Conservation (phyloP, 2,329 filamentous ascomycete species). For the Aspergillus brunneoviolaceus region DNA sequence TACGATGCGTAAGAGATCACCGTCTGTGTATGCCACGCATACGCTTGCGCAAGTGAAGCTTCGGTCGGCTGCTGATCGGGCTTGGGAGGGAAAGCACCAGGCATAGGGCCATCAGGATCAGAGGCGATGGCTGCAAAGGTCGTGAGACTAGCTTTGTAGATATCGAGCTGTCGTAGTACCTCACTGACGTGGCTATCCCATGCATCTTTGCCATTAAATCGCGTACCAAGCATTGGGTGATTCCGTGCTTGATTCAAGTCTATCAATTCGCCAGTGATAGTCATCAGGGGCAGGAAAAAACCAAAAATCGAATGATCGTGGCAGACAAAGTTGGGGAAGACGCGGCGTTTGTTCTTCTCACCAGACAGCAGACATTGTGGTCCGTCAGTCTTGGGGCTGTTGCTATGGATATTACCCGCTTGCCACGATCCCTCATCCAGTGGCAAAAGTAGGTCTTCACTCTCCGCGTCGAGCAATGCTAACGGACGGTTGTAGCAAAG, state of each 20-base stretch:
- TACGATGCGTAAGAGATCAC: slow-evolving; percentile 87
- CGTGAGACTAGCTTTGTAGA: slow-evolving; percentile 74
- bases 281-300: slow-evolving; percentile 92
- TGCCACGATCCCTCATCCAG: slow-evolving; percentile 87
- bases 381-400: slow-evolving; percentile 43
- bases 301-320: slow-evolving; percentile 86
- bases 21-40: slow-evolving; percentile 69
- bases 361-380: slow-evolving; percentile 36
- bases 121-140: slow-evolving; percentile 30
- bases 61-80: slow-evolving; percentile 58
- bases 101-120: slow-evolving; percentile 27
- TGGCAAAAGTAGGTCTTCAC: slow-evolving; percentile 78
- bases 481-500: slow-evolving; percentile 90
- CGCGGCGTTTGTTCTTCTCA: slow-evolving; percentile 49
- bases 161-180: slow-evolving; percentile 75
- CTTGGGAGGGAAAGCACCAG: slow-evolving; percentile 58
- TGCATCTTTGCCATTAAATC: slow-evolving; percentile 69
- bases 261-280: slow-evolving; percentile 85
- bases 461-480: slow-evolving; percentile 84
- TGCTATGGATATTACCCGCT: slow-evolving; percentile 70
- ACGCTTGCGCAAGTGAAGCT: slow-evolving; percentile 31
- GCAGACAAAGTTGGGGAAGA: slow-evolving; percentile 80
- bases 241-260: slow-evolving; percentile 87
- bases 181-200: slow-evolving; percentile 79
- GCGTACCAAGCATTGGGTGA: slow-evolving; percentile 77